Percentiles rank a stretch among this genome's conserved stretches.
Evolutionary conservation across 345 rosid species (phyloP).

Genomic region (Dipteronia sinensis): DNA sequence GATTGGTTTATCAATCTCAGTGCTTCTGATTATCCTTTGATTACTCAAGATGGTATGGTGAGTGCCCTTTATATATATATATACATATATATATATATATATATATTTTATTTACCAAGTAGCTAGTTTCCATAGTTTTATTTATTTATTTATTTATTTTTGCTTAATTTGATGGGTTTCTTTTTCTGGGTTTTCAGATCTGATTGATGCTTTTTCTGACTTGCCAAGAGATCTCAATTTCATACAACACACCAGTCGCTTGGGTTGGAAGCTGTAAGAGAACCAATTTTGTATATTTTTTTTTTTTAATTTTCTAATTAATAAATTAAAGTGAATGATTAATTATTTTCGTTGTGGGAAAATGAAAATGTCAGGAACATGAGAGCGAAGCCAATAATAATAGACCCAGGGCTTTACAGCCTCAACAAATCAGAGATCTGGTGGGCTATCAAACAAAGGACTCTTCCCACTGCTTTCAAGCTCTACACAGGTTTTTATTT

Average conservation of each 20-base stretch:
- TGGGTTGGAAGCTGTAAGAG: conserved; percentile 92
- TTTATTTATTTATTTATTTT: neutral
- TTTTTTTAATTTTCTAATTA: neutral
- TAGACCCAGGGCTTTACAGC: conserved; percentile 86
- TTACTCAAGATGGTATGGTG: conserved; percentile 99
- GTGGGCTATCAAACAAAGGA: conserved; percentile 74
- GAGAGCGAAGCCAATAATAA: conserved; percentile 82
- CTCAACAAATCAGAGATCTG: conserved; percentile 81
- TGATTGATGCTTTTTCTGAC: conserved; percentile 80
- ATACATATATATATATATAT: too few relatives aligned
- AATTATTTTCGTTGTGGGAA: neutral
- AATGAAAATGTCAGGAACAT: conserved; percentile 51
- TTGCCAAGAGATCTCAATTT: conserved; percentile 88
- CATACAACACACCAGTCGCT: conserved; percentile 72
- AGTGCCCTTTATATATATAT: conserved; percentile 45
- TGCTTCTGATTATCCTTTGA: conserved; percentile 91
- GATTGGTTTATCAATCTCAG: conserved; percentile 98
- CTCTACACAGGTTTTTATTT: conserved; percentile 71
- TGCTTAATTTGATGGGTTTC: neutral
- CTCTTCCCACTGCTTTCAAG: conserved; percentile 90
- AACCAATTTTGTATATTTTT: neutral
- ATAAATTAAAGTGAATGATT: too few relatives aligned
- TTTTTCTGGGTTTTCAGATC: conserved; percentile 57
- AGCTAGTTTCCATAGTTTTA: too few relatives aligned
- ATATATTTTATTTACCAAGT: neutral